These are phyloP conservation scores for Aspergillus luchuensis DNA, from an alignment of 2,329 filamentous ascomycete species.

Conservation along the genomic window DNA sequence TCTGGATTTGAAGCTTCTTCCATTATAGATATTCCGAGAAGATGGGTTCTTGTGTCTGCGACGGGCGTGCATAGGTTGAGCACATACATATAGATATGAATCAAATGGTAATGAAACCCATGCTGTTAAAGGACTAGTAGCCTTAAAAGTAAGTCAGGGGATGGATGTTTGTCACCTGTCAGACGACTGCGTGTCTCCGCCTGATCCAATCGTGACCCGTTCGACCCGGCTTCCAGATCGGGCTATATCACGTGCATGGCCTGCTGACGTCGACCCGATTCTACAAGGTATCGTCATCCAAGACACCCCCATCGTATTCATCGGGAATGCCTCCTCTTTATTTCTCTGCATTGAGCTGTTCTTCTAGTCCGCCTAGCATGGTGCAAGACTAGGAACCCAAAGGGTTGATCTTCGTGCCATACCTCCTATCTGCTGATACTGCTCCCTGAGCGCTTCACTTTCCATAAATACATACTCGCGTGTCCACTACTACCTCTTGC, in stretches of 20 bases:
- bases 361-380: not conserved
- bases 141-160: not conserved
- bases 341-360: not conserved
- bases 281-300: not conserved
- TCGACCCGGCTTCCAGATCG: not conserved
- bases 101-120: constrained; percentile 9
- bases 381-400: not conserved
- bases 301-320: not conserved
- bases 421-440: not conserved
- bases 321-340: not conserved
- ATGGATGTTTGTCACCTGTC: not conserved
- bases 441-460: not conserved
- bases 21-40: not conserved
- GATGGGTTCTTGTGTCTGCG: not conserved
- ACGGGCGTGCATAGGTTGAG: not conserved
- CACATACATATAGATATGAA: constrained; percentile 13
- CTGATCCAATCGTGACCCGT: not conserved
- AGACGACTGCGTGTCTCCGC: not conserved
- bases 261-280: constrained; percentile 17
- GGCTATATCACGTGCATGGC: constrained; percentile 11
- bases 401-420: not conserved
- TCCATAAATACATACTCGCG: not conserved
- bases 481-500: not conserved
- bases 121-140: not conserved
- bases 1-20: constrained; percentile 12